phyloP scores from a whole-genome alignment of 352 stramenopile genomes.

The Phytophthora uliginosa region DNA sequence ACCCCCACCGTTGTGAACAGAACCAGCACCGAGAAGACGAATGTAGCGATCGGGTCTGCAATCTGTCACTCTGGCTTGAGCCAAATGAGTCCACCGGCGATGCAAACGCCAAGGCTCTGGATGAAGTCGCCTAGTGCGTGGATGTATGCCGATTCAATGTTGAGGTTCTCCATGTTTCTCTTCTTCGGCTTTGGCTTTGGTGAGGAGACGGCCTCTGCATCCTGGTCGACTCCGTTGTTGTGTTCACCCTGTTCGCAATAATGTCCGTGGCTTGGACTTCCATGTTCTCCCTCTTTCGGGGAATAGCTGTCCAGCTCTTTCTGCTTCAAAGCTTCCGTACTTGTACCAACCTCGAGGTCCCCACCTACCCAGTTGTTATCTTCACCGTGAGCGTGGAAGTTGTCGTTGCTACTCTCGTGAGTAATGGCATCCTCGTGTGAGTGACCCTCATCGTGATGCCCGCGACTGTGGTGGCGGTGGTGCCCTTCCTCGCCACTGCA shows the following conservation, averaged over 20 bases:
- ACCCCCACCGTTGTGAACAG: constrained; percentile 94
- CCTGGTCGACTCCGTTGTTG: not conserved
- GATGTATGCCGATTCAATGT: constrained; percentile 97
- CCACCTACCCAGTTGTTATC: constrained; percentile 31
- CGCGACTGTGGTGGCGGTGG: too few species aligned
- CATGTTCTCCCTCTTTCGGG: not conserved
- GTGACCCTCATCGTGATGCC: not conserved
- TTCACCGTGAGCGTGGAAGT: constrained; percentile 7
- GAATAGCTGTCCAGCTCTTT: not conserved
- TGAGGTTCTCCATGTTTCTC: constrained; percentile 88
- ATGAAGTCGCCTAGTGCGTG: constrained; percentile 98
- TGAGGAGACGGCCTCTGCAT: constrained; percentile 20
- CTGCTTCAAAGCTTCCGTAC: not conserved
- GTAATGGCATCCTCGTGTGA: not conserved
- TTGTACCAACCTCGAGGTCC: not conserved
- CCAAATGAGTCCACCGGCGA: constrained; percentile 97
- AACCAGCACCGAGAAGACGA: constrained; percentile 96
- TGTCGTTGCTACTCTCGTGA: not conserved
- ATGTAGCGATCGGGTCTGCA: constrained; percentile 97
- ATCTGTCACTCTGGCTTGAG: constrained; percentile 95
- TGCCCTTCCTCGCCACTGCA: too few species aligned
- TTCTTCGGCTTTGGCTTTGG: constrained; percentile 15
- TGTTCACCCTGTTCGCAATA: constrained; percentile 5
- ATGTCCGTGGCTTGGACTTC: constrained; percentile 13
- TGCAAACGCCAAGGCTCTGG: constrained; percentile 95